A percentile compares a stretch with the other conserved stretches of the same genome.
Conservation (phyloP, 1,139 yeast genomes). For the Geotrichum reessii region DNA sequence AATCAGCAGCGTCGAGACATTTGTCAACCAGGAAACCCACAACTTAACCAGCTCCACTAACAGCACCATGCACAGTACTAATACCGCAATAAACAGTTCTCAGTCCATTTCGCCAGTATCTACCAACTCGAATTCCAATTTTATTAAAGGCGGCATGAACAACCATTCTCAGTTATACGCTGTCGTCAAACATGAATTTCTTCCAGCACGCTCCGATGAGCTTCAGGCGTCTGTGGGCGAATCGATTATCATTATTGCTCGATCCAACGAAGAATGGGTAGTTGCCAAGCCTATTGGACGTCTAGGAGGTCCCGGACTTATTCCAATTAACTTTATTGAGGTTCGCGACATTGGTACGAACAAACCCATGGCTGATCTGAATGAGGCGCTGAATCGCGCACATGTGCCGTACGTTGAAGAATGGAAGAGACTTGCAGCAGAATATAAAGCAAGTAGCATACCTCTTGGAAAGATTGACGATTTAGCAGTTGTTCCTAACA, state of each 20-base stretch:
- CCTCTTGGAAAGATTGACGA: constrained; percentile 41
- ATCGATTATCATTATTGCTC: constrained; percentile 87
- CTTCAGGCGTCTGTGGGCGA: constrained; percentile 80
- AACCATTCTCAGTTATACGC: constrained; percentile 49
- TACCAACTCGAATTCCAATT: not conserved
- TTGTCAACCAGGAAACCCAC: not conserved
- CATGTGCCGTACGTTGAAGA: constrained; percentile 88
- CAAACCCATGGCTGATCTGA: constrained; percentile 44
- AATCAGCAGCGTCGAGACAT: not conserved
- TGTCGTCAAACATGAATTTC: constrained; percentile 70
- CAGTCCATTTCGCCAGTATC: not conserved
- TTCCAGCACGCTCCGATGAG: constrained; percentile 86
- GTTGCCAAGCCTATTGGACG: constrained; percentile 96
- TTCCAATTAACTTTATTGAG: constrained; percentile 86
- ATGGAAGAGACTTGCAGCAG: constrained; percentile 89
- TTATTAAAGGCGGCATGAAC: not conserved
- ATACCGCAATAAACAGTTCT: not conserved
- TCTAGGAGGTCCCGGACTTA: constrained; percentile 96
- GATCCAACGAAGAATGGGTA: constrained; percentile 94
- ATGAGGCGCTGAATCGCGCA: constrained; percentile 54
- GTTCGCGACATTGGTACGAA: constrained; percentile 72
- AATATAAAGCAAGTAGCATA: constrained; percentile 85
- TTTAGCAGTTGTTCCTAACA: not conserved
- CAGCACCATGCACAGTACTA: constrained; percentile 1
- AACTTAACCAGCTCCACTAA: constrained; percentile 1